phyloP scores from a whole-genome alignment of 2,329 filamentous ascomycete genomes.

The Epichloe uncinata region DNA sequence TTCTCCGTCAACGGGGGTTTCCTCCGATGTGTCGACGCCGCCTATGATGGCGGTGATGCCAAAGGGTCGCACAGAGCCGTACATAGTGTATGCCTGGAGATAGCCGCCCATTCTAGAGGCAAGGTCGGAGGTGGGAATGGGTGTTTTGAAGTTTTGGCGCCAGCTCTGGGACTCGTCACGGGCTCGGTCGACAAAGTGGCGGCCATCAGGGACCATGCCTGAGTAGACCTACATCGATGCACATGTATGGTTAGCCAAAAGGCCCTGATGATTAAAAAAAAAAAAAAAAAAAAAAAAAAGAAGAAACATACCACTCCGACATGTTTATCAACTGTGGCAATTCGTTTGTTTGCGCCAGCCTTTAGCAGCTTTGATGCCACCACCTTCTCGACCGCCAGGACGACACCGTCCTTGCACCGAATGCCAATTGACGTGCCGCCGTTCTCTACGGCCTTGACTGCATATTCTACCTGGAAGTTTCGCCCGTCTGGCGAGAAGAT shows the following conservation, averaged over 20 bases:
- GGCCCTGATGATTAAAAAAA: background rate
- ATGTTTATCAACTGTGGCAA: constrained; percentile 87
- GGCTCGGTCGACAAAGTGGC: constrained; percentile 87
- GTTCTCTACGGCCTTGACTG: constrained; percentile 96
- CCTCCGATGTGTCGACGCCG: constrained; percentile 83
- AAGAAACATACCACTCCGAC: constrained; percentile 65
- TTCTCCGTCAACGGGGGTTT: constrained; percentile 80
- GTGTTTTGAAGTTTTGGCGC: constrained; percentile 88
- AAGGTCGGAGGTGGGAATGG: constrained; percentile 78
- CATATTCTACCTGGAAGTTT: constrained; percentile 99
- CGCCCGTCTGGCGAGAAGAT: constrained; percentile 98
- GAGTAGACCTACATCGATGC: constrained; percentile 63
- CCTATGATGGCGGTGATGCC: constrained; percentile 90
- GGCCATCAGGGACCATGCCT: constrained; percentile 85
- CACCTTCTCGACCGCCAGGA: constrained; percentile 93
- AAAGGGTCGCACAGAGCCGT: constrained; percentile 92
- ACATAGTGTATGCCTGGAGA: constrained; percentile 93
- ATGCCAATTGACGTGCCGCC: constrained; percentile 94
- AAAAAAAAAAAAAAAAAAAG: background rate
- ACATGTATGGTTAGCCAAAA: background rate
- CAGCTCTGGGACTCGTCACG: constrained; percentile 87
- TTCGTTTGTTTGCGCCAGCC: constrained; percentile 90
- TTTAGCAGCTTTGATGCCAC: constrained; percentile 92
- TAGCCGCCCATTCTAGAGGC: constrained; percentile 91
- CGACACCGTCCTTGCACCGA: constrained; percentile 91